Conservation (phyloP, 2,329 filamentous ascomycete species). For the Neofusicoccum kwambonambiense region DNA sequence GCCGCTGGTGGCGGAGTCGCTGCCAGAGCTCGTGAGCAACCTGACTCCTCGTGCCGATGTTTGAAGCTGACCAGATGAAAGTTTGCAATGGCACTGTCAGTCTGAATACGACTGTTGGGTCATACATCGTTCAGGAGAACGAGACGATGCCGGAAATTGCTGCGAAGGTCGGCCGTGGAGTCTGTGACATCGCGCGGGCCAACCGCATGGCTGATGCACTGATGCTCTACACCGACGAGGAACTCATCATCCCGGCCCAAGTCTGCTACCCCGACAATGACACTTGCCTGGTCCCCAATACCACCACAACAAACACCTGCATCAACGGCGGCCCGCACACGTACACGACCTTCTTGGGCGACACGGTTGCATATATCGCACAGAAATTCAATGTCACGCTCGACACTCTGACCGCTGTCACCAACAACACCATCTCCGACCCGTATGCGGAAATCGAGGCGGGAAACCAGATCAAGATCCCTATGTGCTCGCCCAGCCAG, state of each 20-base stretch:
- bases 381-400: background rate
- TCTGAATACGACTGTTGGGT: no score
- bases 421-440: background rate
- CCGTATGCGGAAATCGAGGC: background rate
- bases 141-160: no score
- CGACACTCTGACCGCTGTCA: background rate
- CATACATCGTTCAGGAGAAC: no score
- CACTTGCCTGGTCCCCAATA: background rate
- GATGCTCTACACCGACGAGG: background rate
- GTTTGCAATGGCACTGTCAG: no score
- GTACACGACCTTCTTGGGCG: constrained; percentile 13
- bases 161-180: background rate
- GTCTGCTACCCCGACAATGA: constrained; percentile 6
- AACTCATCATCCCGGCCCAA: background rate
- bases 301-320: background rate
- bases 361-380: constrained; percentile 4
- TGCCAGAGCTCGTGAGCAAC: no score
- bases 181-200: constrained; percentile 16
- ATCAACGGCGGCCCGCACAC: constrained; percentile 6
- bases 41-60: no score
- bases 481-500: background rate
- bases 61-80: no score
- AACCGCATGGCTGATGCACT: constrained; percentile 13
- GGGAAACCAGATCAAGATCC: constrained; percentile 9
- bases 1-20: no score